Conservation (phyloP, 345 rosid species). For the Brassica nigra region DNA sequence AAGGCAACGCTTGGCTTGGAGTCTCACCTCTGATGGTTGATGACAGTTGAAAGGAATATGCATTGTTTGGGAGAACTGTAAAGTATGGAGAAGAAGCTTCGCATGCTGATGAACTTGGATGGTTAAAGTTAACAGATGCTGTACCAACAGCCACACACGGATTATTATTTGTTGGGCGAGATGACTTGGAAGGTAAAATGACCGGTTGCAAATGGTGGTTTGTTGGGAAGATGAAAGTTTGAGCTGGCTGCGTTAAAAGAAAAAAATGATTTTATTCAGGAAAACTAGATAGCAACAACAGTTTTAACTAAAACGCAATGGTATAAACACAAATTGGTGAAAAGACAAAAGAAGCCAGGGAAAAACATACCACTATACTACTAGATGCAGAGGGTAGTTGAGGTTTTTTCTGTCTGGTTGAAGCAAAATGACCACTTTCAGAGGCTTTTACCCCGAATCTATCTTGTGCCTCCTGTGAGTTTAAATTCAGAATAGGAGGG, state of each 20-base stretch:
- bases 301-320: neutral
- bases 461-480: conserved; percentile 44
- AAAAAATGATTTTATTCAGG: neutral
- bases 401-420: conserved; percentile 42
- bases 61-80: conserved; percentile 52
- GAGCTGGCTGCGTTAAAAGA: conserved; percentile 47
- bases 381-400: conserved; percentile 41
- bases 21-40: conserved; percentile 46
- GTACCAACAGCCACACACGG: conserved; percentile 37
- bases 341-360: neutral
- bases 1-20: conserved; percentile 50
- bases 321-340: neutral
- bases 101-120: conserved; percentile 49
- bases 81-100: conserved; percentile 47
- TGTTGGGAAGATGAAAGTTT: conserved; percentile 50
- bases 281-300: conserved; percentile 1
- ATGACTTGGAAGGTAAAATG: conserved; percentile 37
- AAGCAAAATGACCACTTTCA: conserved; percentile 32
- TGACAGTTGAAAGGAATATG: conserved; percentile 48
- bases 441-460: conserved; percentile 33
- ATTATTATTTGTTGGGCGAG: conserved; percentile 35
- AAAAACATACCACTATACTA: conserved; percentile 48
- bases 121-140: conserved; percentile 47
- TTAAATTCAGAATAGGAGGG: conserved; percentile 35
- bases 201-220: conserved; percentile 48